phyloP scores from a whole-genome alignment of 2,329 filamentous ascomycete genomes.

The Epichloe sibirici region DNA sequence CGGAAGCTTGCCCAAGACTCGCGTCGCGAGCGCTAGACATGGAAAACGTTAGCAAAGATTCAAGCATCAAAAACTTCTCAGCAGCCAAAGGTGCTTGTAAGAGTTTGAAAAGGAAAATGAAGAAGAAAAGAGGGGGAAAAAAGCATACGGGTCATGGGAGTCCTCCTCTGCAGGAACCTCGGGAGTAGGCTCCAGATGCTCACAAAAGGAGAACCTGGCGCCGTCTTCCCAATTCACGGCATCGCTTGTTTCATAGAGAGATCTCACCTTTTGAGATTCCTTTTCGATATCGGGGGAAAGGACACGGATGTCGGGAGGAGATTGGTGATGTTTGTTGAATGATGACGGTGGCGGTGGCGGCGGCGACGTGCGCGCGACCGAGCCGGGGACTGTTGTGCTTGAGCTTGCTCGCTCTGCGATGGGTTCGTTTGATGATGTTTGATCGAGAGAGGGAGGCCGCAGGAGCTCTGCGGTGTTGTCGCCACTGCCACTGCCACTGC shows the following conservation, averaged over 20 bases:
- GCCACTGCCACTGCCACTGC: neutral
- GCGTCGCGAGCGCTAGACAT: slow-evolving; percentile 8
- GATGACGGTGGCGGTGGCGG: neutral
- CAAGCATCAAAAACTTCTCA: neutral
- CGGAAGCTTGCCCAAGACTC: slow-evolving; percentile 21
- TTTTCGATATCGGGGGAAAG: slow-evolving; percentile 44
- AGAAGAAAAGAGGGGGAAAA: slow-evolving; percentile 27
- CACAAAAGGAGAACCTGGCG: slow-evolving; percentile 33
- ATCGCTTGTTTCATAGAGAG: slow-evolving; percentile 48
- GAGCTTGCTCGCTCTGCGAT: neutral
- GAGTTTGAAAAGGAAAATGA: neutral
- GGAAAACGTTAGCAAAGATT: neutral
- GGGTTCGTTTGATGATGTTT: slow-evolving; percentile 3
- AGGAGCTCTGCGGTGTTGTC: neutral
- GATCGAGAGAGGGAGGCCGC: slow-evolving; percentile 7
- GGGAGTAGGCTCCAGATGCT: slow-evolving; percentile 35
- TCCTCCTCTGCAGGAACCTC: slow-evolving; percentile 40
- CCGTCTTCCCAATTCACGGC: slow-evolving; percentile 41
- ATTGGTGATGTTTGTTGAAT: neutral
- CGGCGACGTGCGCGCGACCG: neutral
- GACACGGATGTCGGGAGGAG: slow-evolving; percentile 37
- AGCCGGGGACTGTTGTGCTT: slow-evolving; percentile 2
- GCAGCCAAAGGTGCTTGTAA: neutral
- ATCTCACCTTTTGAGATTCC: slow-evolving; percentile 57
- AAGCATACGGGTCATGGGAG: slow-evolving; percentile 45